These are phyloP conservation scores for Clarireedia sp. DNA, from an alignment of 2,329 filamentous ascomycete species.

Conservation along the genomic window DNA sequence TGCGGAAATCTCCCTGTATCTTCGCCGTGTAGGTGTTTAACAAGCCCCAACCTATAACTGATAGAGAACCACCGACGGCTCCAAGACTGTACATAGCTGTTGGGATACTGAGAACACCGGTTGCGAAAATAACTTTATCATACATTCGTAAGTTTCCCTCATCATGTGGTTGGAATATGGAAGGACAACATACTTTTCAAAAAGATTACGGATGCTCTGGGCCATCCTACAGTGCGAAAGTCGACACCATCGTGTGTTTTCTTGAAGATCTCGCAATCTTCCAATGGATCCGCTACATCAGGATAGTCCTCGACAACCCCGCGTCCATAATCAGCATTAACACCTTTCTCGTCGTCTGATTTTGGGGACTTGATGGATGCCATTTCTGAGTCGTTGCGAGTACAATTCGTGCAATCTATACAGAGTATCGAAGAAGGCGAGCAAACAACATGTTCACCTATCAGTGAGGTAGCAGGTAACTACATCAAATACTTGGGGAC, in stretches of 20 bases:
- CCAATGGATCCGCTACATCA: conserved; percentile 23
- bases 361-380: conserved; percentile 16
- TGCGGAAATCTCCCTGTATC: conserved; percentile 43
- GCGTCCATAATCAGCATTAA: conserved; percentile 2
- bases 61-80: conserved; percentile 34
- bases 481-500: too few relatives aligned
- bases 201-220: conserved; percentile 29
- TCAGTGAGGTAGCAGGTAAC: too few relatives aligned
- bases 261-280: conserved; percentile 38
- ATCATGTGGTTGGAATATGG: too few relatives aligned
- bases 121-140: conserved; percentile 32
- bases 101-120: conserved; percentile 35
- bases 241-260: conserved; percentile 34
- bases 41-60: conserved; percentile 30
- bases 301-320: conserved; percentile 21
- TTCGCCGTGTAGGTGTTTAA: conserved; percentile 32
- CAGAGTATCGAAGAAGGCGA: too few relatives aligned
- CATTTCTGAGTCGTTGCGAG: neutral
- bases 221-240: conserved; percentile 34
- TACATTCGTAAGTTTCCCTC: too few relatives aligned
- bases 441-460: too few relatives aligned
- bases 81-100: conserved; percentile 35
- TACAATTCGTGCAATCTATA: too few relatives aligned
- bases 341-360: conserved; percentile 18
- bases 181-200: conserved; percentile 30